Evolutionary conservation across 257 asterid genomes (phyloP).

Genomic region (Solanum dulcamara): DNA sequence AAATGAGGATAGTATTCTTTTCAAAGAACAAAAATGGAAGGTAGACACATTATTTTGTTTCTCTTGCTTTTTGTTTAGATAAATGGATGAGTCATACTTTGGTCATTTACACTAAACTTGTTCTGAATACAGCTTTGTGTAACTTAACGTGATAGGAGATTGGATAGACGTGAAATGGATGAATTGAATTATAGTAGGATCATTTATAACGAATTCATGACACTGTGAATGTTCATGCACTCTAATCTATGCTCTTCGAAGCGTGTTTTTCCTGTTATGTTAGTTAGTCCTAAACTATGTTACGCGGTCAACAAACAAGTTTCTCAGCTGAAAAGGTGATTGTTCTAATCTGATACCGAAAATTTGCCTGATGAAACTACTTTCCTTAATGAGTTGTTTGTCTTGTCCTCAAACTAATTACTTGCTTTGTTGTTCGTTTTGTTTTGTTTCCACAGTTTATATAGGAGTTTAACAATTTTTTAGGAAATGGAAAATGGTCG

Average conservation of each 20-base stretch:
- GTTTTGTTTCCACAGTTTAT: neutral
- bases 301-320: conserved; percentile 56
- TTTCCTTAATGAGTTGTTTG: neutral
- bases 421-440: neutral
- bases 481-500: neutral
- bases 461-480: neutral
- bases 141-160: neutral
- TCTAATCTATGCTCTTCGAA: neutral
- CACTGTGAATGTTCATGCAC: neutral
- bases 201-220: neutral
- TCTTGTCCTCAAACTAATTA: neutral
- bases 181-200: neutral
- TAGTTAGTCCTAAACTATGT: conserved; percentile 47
- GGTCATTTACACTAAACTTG: neutral
- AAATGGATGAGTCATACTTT: neutral
- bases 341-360: neutral
- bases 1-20: conserved; percentile 31
- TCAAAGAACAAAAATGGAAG: conserved; percentile 50
- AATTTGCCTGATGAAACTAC: neutral
- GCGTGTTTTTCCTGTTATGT: neutral
- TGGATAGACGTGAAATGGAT: neutral
- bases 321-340: conserved; percentile 43
- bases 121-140: neutral
- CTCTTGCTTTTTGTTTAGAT: neutral
- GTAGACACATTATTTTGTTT: conserved; percentile 9